These are phyloP conservation scores for Cicer arietinum DNA, from an alignment of 306 rosid genomes.

Conservation along the genomic window DNA sequence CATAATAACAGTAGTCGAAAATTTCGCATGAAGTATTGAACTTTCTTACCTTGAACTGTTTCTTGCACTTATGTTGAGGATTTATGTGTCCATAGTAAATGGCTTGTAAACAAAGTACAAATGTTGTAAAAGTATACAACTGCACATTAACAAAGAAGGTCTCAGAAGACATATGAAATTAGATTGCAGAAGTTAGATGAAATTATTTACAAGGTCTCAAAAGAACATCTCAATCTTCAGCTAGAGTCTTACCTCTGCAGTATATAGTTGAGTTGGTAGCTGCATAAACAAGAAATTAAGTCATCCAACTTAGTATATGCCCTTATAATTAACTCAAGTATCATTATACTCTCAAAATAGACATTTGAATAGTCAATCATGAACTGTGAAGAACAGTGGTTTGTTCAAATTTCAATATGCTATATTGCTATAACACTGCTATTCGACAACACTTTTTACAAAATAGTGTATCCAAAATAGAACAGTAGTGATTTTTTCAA, in stretches of 20 bases:
- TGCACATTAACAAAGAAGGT: constrained; percentile 49
- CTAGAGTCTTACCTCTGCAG: constrained; percentile 63
- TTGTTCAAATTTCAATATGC: background rate
- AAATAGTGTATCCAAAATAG: background rate
- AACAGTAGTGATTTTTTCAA: background rate
- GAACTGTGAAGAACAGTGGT: background rate
- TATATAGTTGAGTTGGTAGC: constrained; percentile 80
- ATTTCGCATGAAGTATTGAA: background rate
- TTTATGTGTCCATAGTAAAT: constrained; percentile 57
- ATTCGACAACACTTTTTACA: background rate
- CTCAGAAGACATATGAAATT: too few species aligned
- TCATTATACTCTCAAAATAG: background rate
- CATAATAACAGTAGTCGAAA: background rate
- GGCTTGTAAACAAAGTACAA: constrained; percentile 59
- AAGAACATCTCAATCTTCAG: constrained; percentile 31
- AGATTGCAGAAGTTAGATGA: background rate
- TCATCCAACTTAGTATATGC: constrained; percentile 25
- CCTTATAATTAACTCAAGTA: background rate
- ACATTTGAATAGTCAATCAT: too few species aligned
- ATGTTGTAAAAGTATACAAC: constrained; percentile 65
- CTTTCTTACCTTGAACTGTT: constrained; percentile 54
- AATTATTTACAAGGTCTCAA: constrained; percentile 3
- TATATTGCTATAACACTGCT: background rate
- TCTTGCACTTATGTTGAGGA: constrained; percentile 50
- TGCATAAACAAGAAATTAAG: constrained; percentile 57